A percentile compares a stretch with the other conserved stretches of the same genome.
These are phyloP conservation scores for Sonneratia alba DNA, from an alignment of 345 rosid genomes.

Conservation along the genomic window DNA sequence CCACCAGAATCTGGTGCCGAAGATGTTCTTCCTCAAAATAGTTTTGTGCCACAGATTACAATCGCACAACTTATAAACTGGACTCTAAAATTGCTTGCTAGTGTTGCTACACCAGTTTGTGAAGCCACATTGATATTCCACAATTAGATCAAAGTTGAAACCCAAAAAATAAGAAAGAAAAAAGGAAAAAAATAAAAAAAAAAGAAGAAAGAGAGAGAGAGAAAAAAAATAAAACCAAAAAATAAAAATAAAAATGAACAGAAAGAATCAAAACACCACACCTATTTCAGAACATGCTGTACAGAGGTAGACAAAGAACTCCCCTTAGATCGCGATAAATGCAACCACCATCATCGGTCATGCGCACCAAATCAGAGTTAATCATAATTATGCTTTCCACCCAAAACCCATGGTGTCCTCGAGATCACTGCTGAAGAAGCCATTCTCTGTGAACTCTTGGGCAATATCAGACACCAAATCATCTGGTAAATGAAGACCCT, in stretches of 20 bases:
- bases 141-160: constrained; percentile 3
- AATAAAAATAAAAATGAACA: background rate
- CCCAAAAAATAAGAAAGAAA: background rate
- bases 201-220: background rate
- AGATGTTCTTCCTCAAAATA: constrained; percentile 18
- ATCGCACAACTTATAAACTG: constrained; percentile 29
- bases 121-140: constrained; percentile 37
- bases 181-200: background rate
- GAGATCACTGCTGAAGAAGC: constrained; percentile 57
- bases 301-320: background rate
- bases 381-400: constrained; percentile 50
- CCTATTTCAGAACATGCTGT: constrained; percentile 7
- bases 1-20: background rate
- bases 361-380: constrained; percentile 13
- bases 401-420: constrained; percentile 52
- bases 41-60: constrained; percentile 39
- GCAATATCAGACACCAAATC: constrained; percentile 52
- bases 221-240: too few relatives aligned
- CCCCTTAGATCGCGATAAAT: background rate
- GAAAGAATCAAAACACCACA: background rate
- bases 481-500: constrained; percentile 42
- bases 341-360: background rate
- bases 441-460: constrained; percentile 48
- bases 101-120: constrained; percentile 13
- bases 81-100: constrained; percentile 11